A percentile compares a stretch with the other conserved stretches of the same genome.
These are phyloP conservation scores for Rhodotorula sp. DNA, from an alignment of 1,284 basidiomycete species.

Conservation along the genomic window DNA sequence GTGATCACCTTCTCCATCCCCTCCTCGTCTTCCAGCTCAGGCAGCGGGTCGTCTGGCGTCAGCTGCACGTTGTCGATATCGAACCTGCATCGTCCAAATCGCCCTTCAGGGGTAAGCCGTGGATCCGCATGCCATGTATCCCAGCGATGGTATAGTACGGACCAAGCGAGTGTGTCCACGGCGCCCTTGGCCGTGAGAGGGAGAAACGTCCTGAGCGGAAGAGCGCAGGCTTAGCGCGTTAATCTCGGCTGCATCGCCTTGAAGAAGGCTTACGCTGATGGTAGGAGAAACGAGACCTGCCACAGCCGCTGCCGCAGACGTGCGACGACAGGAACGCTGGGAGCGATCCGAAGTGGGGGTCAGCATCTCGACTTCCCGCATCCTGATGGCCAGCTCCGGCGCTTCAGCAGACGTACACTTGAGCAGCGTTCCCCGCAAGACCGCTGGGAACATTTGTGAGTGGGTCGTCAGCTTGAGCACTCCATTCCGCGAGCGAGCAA, in stretches of 20 bases:
- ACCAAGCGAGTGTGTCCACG: neutral
- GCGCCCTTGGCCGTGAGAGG: neutral
- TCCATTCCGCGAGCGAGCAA: too few relatives aligned
- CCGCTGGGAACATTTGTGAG: neutral
- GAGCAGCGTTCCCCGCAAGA: neutral
- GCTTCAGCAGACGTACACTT: neutral
- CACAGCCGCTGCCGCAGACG: neutral
- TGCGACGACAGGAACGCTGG: neutral
- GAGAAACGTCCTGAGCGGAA: neutral
- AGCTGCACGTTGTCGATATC: neutral
- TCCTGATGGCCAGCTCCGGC: neutral
- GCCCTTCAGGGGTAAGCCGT: neutral
- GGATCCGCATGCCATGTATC: too few relatives aligned
- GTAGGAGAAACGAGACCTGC: neutral
- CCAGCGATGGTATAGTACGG: neutral
- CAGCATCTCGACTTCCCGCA: neutral
- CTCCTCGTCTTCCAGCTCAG: neutral
- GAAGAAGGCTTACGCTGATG: neutral
- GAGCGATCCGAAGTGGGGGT: neutral
- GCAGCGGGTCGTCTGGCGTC: neutral
- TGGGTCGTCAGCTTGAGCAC: neutral
- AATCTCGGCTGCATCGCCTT: accelerated
- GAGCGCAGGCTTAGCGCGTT: neutral
- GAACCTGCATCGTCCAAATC: neutral
- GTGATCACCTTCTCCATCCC: neutral